Evolutionary conservation across 192 early-diverging fungal genomes (phyloP).

Genomic region (Podochytrium sp.): DNA sequence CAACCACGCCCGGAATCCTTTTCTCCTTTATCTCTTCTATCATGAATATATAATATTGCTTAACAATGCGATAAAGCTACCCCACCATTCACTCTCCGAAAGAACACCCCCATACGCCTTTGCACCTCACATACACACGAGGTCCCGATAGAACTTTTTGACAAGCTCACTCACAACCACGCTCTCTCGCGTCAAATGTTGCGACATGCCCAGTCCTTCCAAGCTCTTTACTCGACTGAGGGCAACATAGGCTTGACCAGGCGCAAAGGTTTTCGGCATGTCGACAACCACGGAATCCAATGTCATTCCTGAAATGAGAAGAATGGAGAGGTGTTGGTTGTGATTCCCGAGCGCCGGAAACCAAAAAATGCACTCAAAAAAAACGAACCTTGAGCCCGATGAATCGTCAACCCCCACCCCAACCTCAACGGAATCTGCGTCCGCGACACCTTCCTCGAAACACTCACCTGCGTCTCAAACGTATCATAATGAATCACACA

Average conservation of each 20-base stretch:
- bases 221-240: conserved; percentile 43
- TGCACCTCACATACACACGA: too few relatives aligned
- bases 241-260: conserved; percentile 58
- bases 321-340: neutral
- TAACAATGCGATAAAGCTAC: too few relatives aligned
- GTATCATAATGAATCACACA: conserved; percentile 34
- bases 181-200: conserved; percentile 7
- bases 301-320: conserved; percentile 42
- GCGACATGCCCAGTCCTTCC: conserved; percentile 43
- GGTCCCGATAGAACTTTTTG: conserved; percentile 20
- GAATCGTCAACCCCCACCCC: conserved; percentile 57
- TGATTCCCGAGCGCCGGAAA: neutral
- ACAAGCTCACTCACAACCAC: conserved; percentile 21
- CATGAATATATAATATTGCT: too few relatives aligned
- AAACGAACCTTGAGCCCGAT: conserved; percentile 47
- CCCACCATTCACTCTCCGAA: too few relatives aligned
- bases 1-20: too few relatives aligned
- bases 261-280: conserved; percentile 43
- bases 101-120: too few relatives aligned
- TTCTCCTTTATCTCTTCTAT: too few relatives aligned
- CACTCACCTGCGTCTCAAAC: conserved; percentile 23
- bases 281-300: conserved; percentile 52
- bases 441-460: conserved; percentile 23
- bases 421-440: conserved; percentile 49
- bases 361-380: neutral